Percentiles rank a stretch among this genome's conserved stretches.
Evolutionary conservation across 2,329 filamentous ascomycete species (phyloP).

Genomic region (Bipolaris victoriae): DNA sequence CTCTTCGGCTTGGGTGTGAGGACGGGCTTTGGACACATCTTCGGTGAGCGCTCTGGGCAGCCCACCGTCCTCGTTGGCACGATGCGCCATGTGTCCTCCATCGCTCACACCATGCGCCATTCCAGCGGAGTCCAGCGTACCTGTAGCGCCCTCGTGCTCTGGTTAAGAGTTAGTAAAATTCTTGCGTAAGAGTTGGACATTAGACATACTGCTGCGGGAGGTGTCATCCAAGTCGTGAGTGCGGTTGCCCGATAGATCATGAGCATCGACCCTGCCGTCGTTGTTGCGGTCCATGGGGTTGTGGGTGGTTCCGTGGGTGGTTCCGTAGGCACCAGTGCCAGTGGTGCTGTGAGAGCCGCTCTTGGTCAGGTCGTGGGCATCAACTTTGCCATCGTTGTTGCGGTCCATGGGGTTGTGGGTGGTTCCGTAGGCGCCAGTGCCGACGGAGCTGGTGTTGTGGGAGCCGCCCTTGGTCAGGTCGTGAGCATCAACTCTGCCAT

Average conservation of each 20-base stretch:
- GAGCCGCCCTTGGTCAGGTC: conserved; percentile 13
- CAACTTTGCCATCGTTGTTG: conserved; percentile 9
- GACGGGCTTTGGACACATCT: conserved; percentile 16
- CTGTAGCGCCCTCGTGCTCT: conserved; percentile 15
- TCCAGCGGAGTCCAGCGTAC: conserved; percentile 12
- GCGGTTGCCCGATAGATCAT: conserved; percentile 12
- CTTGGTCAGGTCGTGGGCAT: conserved; percentile 11
- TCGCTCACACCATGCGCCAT: conserved; percentile 11
- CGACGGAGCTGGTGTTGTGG: neutral
- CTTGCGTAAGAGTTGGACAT: no score
- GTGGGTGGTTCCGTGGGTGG: neutral
- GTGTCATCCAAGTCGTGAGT: conserved; percentile 7
- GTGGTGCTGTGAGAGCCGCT: conserved; percentile 2
- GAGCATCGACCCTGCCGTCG: conserved; percentile 6
- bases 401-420: conserved; percentile 6
- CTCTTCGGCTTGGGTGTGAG: conserved; percentile 26
- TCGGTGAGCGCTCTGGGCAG: conserved; percentile 19
- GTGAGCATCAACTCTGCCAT: conserved; percentile 6
- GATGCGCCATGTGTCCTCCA: conserved; percentile 12
- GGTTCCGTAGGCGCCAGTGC: neutral
- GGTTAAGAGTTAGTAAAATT: neutral
- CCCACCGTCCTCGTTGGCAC: conserved; percentile 19
- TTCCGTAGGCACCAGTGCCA: neutral
- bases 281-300: conserved; percentile 11
- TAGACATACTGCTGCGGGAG: conserved; percentile 7